A percentile compares a stretch with the other conserved stretches of the same genome.
Conservation (phyloP, 208 protist species). For the Leishmania arabica region DNA sequence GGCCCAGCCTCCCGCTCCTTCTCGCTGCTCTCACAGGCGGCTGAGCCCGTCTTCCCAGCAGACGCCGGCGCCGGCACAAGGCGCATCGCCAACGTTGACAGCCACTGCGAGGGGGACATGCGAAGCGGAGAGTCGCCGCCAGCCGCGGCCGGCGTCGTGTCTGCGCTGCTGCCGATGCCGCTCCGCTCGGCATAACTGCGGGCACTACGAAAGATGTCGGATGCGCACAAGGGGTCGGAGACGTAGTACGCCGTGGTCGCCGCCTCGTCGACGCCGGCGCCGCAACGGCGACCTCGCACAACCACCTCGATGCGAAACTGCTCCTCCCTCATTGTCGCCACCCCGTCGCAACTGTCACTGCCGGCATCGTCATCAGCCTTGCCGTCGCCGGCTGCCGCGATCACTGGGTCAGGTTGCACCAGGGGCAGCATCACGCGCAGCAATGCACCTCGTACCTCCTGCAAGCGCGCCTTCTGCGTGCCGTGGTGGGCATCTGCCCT, state of each 20-base stretch:
- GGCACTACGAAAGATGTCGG: not conserved
- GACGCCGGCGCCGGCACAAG: not conserved
- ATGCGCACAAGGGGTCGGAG: conserved; percentile 11
- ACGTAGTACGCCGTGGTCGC: conserved; percentile 2
- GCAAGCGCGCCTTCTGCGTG: not conserved
- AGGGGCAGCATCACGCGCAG: conserved; percentile 3
- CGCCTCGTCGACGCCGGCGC: not conserved
- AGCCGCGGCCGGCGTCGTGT: not conserved
- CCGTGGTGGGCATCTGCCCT: not conserved
- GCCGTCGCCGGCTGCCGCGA: not conserved
- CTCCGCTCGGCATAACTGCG: not conserved
- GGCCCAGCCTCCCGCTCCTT: not conserved
- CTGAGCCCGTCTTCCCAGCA: not conserved
- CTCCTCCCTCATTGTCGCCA: conserved; percentile 3
- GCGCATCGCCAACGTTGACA: conserved; percentile 3
- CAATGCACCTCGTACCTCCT: not conserved
- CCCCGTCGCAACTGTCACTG: not conserved
- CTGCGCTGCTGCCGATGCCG: not conserved
- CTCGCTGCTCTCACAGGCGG: not conserved
- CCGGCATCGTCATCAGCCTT: not conserved
- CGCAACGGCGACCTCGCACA: conserved; percentile 8
- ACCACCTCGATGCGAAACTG: conserved; percentile 16
- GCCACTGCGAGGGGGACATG: not conserved
- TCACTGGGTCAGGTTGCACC: not conserved
- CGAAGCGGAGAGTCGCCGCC: not conserved